These are phyloP conservation scores for Ceratocystis destructans DNA, from an alignment of 2,329 filamentous ascomycete genomes.

Conservation along the genomic window DNA sequence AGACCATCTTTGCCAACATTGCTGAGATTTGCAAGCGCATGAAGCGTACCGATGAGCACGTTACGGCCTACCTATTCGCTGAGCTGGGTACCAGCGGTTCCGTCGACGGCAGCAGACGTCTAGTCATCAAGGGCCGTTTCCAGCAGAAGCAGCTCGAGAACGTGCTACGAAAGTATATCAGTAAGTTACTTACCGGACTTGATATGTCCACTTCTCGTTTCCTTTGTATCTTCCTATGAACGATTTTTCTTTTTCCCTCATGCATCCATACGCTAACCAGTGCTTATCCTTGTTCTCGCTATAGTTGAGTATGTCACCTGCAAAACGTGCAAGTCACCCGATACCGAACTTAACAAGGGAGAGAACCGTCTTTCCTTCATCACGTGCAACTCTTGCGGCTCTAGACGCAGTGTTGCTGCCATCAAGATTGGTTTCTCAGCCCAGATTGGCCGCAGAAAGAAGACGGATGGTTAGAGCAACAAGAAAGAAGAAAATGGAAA, in stretches of 20 bases:
- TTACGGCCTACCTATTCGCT: slow-evolving; percentile 92
- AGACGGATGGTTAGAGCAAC: slow-evolving; percentile 61
- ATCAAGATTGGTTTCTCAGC: slow-evolving; percentile 99
- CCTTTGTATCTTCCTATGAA: not conserved
- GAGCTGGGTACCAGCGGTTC: slow-evolving; percentile 95
- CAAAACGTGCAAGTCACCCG: slow-evolving; percentile 91
- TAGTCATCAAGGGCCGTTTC: slow-evolving; percentile 99
- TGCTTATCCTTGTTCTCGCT: not conserved
- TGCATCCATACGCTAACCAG: not conserved
- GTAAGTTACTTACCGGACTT: slow-evolving; percentile 36
- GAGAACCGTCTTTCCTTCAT: slow-evolving; percentile 99
- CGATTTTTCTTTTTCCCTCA: too few species aligned
- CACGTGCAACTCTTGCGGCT: slow-evolving; percentile 75
- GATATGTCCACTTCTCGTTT: not conserved
- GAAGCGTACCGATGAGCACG: slow-evolving; percentile 97
- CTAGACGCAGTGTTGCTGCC: slow-evolving; percentile 76
- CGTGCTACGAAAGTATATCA: slow-evolving; percentile 87
- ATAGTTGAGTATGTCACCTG: slow-evolving; percentile 92
- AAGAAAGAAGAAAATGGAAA: slow-evolving; percentile 13
- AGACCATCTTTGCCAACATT: slow-evolving; percentile 99
- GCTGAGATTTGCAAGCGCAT: slow-evolving; percentile 97
- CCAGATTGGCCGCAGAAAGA: slow-evolving; percentile 96
- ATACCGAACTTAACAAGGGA: slow-evolving; percentile 94
- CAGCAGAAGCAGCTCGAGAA: slow-evolving; percentile 99
- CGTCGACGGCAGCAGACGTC: slow-evolving; percentile 77